phyloP scores from a whole-genome alignment of 495 filamentous ascomycete species.

The Aspergillus sclerotioniger region DNA sequence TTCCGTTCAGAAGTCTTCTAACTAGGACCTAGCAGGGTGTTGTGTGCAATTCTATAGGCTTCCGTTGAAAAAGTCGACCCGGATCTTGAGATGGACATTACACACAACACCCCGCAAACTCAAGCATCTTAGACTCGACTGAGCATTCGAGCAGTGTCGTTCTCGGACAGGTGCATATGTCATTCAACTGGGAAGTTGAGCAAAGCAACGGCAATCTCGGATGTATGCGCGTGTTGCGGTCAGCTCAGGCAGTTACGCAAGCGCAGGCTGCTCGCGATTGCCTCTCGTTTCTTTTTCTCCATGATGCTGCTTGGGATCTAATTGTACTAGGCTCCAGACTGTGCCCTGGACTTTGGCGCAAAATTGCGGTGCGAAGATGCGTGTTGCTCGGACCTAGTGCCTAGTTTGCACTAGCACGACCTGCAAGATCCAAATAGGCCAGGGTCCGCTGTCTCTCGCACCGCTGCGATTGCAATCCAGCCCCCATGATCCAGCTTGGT shows the following conservation, averaged over 20 bases:
- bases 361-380: not conserved
- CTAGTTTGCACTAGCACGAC: not conserved
- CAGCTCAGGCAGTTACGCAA: conserved; percentile 1
- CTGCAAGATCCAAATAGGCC: not conserved
- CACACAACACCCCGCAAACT: too few species aligned
- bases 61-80: too few species aligned
- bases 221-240: not conserved
- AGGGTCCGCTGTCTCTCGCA: not conserved
- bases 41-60: too few species aligned
- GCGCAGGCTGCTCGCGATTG: not conserved
- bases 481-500: not conserved
- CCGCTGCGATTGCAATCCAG: not conserved
- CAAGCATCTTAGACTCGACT: too few species aligned
- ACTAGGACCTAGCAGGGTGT: too few species aligned
- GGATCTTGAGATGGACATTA: too few species aligned
- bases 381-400: not conserved
- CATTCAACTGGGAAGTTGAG: not conserved
- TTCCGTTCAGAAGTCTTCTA: too few species aligned
- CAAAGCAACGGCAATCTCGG: not conserved
- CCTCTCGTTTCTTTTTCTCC: not conserved
- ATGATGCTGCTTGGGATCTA: not conserved
- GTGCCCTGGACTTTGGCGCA: not conserved
- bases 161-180: not conserved
- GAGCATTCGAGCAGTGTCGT: too few species aligned
- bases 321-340: not conserved